Evolutionary conservation across 2,329 filamentous ascomycete species (phyloP), one percentile per base, ranked within the genome.

Genomic region (Ophiocordyceps unilateralis): DNA sequence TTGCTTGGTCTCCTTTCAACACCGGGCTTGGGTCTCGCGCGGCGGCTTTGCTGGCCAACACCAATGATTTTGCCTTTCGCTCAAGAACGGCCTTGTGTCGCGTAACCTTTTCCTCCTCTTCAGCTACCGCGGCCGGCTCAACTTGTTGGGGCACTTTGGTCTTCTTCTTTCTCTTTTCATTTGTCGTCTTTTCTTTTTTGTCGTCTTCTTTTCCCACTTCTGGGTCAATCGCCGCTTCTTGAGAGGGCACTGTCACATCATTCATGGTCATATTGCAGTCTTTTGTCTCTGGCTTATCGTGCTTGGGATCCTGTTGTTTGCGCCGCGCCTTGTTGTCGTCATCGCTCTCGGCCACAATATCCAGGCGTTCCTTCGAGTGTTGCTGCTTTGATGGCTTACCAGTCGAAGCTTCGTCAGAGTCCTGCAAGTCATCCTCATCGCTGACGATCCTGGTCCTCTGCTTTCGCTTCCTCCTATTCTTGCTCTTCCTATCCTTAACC

Each of bases 41-140:
- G 11, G 62, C 51, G 11, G 62, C 51, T 44, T 66, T 64, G 38
- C 67, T 59, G 4, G 67, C 61, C 45, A 67, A 59, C 46, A 67
- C 68, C 26, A 78, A 57, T 1, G 73, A 72, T 50, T 72, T 78
- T 19, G 68, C 61, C 34, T 70, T 67, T 49, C 74, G 75, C 39
- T 72, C 65, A 28, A 79, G 58, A 4, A 79, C 60, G 1, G 64
- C 58, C 46, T 67, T 74, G 52, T 75, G 66, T 21, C 66, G 58
- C 26, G 57, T 51, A 12, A 58, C 55, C 24, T 56, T 50, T 30
- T 55, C 52, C 5, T 53, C 49, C 12, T 55, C 51, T 1, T 53
- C 47, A n/a, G 51, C 48, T 4, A 55, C 52, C 19, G 51, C 47
- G 10, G 42, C 28, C 8, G 45, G 20, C 19, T 51, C 46, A 12